Evolutionary conservation across 2,329 filamentous ascomycete species (phyloP), one percentile per base, ranked within the genome.

Genomic region (Sporothrix pseudoabietina): DNA sequence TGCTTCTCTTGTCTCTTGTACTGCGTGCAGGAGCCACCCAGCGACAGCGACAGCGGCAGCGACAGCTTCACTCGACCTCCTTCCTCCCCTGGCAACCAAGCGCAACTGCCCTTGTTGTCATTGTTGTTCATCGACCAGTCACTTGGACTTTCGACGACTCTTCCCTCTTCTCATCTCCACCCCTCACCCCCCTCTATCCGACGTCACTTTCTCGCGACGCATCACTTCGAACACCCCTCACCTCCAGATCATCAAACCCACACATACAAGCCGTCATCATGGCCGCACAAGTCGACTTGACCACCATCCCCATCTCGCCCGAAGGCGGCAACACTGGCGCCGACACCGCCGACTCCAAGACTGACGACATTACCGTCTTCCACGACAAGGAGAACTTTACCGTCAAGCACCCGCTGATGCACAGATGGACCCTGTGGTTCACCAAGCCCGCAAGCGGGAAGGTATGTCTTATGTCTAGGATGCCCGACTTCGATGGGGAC

Each of bases 381-480:
- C 94, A 99, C 82, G 94, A 98, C 85, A 92, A 96, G 78, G 92
- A 98, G 77, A 98, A 99, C 87, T 99, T 99, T 89, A 99, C 97
- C 79, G 96, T 99, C 83, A 99, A 98, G 88, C 96, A 99, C 83
- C 95, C 94, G 77, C 88, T 99, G 75, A 94, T 97, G 88, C 92
- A 98, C 87, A 92, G 93, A 82, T 99, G 96, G 96, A 98, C 96
- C 74, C 87, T 99, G 73, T 99, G 97, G 97, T 99, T 98, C 87
- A 98, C 95, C 80, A 98, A 98, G 89, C 95, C 96, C 71, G 92
- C 95, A 59, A 97, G 91, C 82, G 94, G 94, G 85, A 98, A 97
- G 91, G 94, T 96, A 83, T 14, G 61, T 65, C 10, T 5, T 96
- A 83, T 14, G 61, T 65, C 10, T 5, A 22, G 26, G 41, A n/a